Evolutionary conservation across 129 eudicot species (phyloP).

Genomic region (Arctium minus): DNA sequence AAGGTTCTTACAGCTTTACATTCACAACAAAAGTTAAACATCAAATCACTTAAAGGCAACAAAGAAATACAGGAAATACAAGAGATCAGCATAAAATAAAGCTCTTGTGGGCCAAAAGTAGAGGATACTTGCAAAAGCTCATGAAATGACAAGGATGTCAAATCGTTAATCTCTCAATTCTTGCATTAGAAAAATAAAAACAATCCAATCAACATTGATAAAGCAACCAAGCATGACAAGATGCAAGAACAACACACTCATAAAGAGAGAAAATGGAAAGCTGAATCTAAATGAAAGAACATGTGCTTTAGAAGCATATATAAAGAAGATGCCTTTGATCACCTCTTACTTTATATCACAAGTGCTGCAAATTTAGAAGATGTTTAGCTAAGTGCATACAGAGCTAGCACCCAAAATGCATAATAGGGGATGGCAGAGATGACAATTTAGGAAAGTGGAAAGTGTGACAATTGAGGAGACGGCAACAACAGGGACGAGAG

Average conservation of each 20-base stretch:
- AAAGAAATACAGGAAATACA: background rate
- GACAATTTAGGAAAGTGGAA: background rate
- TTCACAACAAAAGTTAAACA: background rate
- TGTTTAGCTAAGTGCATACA: background rate
- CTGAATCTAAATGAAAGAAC: background rate
- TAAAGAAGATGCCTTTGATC: background rate
- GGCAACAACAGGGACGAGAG: too few species aligned
- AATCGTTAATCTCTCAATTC: background rate
- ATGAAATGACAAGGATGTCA: background rate
- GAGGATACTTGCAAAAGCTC: background rate
- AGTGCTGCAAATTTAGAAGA: background rate
- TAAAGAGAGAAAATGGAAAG: background rate
- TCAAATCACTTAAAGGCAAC: background rate
- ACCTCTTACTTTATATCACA: background rate
- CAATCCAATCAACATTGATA: background rate
- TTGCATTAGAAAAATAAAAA: background rate
- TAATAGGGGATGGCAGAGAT: background rate
- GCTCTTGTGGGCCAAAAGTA: background rate
- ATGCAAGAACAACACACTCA: background rate
- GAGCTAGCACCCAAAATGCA: background rate
- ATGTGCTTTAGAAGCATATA: background rate
- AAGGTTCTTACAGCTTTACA: background rate
- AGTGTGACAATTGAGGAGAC: background rate
- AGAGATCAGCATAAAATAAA: background rate
- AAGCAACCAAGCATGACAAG: background rate